A percentile compares a stretch with the other conserved stretches of the same genome.
These are phyloP conservation scores for Phaeolepiota aurea DNA, from an alignment of 768 basidiomycete species.

Conservation along the genomic window DNA sequence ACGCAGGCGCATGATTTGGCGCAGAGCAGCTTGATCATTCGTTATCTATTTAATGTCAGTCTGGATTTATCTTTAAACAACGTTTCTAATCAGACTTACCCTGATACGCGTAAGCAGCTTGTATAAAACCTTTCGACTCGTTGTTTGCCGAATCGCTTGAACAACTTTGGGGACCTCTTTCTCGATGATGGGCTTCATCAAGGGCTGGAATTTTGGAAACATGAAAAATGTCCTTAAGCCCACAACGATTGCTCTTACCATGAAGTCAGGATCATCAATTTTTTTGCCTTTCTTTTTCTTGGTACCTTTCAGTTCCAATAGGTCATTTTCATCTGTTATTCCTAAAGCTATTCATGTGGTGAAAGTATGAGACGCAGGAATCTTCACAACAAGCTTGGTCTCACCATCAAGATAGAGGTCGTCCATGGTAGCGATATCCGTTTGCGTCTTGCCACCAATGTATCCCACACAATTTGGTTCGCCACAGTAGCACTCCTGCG, in stretches of 20 bases:
- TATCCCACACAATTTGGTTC: constrained; percentile 93
- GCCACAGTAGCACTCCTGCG: constrained; percentile 92
- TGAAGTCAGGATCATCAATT: constrained; percentile 85
- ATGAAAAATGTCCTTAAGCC: constrained; percentile 9
- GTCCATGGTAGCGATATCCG: constrained; percentile 90
- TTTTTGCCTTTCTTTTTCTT: constrained; percentile 91
- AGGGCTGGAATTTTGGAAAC: constrained; percentile 42
- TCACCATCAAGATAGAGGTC: constrained; percentile 89
- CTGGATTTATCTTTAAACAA: constrained; percentile 1
- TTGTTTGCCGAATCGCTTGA: constrained; percentile 84
- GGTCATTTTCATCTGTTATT: constrained; percentile 85
- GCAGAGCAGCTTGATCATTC: constrained; percentile 65
- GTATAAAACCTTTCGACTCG: constrained; percentile 70
- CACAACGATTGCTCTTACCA: no score
- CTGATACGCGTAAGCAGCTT: constrained; percentile 83
- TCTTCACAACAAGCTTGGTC: constrained; percentile 7
- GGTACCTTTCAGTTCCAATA: constrained; percentile 80
- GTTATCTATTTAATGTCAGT: constrained; percentile 53
- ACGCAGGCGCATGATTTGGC: constrained; percentile 86
- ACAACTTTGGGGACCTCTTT: constrained; percentile 88
- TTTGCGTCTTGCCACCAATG: constrained; percentile 98
- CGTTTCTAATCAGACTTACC: constrained; percentile 28
- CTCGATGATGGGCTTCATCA: constrained; percentile 62
- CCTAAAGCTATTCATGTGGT: constrained; percentile 85
- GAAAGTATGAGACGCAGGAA: no score